phyloP scores from a whole-genome alignment of 352 stramenopile species.

The Phytophthora niederhauseri region DNA sequence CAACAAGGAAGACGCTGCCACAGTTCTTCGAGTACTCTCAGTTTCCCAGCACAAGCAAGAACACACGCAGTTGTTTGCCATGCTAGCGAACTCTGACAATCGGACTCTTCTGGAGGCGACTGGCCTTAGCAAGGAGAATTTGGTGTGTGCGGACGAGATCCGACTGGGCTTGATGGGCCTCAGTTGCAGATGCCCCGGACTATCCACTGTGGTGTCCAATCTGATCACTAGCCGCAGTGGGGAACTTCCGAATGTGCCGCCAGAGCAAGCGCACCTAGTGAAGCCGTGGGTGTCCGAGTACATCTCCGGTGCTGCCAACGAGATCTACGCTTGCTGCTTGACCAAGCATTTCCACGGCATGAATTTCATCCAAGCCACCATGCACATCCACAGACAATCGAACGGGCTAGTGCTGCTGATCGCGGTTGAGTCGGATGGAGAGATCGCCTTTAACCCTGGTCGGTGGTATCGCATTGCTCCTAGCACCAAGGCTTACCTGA shows the following conservation, averaged over 20 bases:
- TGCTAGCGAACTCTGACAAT: constrained; percentile 88
- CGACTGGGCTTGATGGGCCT: constrained; percentile 85
- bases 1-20: constrained; percentile 84
- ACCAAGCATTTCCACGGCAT: constrained; percentile 61
- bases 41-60: constrained; percentile 70
- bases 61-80: constrained; percentile 78
- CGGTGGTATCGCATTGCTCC: constrained; percentile 55
- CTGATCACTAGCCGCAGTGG: constrained; percentile 78
- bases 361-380: constrained; percentile 77
- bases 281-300: constrained; percentile 81
- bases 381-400: constrained; percentile 74
- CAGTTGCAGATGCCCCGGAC: constrained; percentile 77
- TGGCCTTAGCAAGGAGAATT: constrained; percentile 66
- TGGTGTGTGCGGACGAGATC: constrained; percentile 86
- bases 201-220: constrained; percentile 88
- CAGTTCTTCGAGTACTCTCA: constrained; percentile 79
- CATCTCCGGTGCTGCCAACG: constrained; percentile 72
- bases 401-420: constrained; percentile 79
- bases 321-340: constrained; percentile 81
- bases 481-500: constrained; percentile 74
- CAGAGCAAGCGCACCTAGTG: constrained; percentile 22
- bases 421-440: constrained; percentile 65
- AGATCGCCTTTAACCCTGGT: constrained; percentile 81
- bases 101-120: constrained; percentile 77
- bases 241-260: constrained; percentile 33